A percentile compares a stretch with the other conserved stretches of the same genome.
phyloP scores from a whole-genome alignment of 768 basidiomycete species.

The Leccinum boreale region DNA sequence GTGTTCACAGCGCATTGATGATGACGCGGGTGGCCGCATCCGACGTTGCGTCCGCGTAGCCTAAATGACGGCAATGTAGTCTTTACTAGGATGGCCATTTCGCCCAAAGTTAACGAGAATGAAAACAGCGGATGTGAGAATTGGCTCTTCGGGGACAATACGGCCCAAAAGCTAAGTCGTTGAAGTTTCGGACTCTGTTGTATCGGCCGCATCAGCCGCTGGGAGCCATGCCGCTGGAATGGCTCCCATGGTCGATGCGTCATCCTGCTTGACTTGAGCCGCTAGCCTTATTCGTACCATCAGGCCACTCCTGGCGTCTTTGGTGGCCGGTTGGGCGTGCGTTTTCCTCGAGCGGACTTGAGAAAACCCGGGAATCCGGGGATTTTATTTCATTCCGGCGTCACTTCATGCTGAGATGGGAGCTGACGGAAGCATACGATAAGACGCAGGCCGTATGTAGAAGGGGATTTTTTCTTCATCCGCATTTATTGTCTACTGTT shows the following conservation, averaged over 20 bases:
- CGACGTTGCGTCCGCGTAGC: conserved; percentile 4
- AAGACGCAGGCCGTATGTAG: conserved; percentile 22
- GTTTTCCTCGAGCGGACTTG: conserved; percentile 12
- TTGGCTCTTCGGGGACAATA: conserved; percentile 7
- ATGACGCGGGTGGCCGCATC: conserved; percentile 16
- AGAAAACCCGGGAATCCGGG: conserved; percentile 9
- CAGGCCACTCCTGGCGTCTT: conserved; percentile 7
- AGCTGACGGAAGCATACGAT: conserved; percentile 12
- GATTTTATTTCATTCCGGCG: conserved; percentile 12
- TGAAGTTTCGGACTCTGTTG: conserved; percentile 24
- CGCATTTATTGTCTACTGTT: neutral
- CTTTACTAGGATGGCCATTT: neutral
- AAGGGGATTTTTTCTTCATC: neutral
- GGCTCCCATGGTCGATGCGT: conserved; percentile 19
- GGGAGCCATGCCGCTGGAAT: conserved; percentile 9
- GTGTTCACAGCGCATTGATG: neutral
- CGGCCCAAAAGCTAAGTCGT: conserved; percentile 3
- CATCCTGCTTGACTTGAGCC: conserved; percentile 3
- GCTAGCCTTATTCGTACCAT: conserved; percentile 5
- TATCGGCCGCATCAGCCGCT: conserved; percentile 17
- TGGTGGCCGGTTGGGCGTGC: neutral
- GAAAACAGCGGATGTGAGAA: conserved; percentile 31
- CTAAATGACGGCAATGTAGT: conserved; percentile 3
- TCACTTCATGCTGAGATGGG: conserved; percentile 11
- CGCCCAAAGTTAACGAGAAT: neutral